A percentile compares a stretch with the other conserved stretches of the same genome.
Evolutionary conservation across 768 basidiomycete genomes (phyloP).

Genomic region (Macrolepiota dolichaula): DNA sequence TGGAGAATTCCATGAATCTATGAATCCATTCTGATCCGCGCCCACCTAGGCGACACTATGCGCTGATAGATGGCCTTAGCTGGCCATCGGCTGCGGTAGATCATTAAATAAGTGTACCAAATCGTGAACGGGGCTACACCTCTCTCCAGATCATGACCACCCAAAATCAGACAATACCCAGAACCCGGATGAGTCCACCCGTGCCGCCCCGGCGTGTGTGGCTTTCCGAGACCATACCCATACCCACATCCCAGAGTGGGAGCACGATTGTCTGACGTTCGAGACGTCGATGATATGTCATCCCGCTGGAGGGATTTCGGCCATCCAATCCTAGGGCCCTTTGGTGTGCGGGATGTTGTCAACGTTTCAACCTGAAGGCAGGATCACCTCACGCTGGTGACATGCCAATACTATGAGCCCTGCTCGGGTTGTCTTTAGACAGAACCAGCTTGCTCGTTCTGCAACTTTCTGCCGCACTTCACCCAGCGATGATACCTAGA

Average conservation of each 20-base stretch:
- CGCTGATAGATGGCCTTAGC: not conserved
- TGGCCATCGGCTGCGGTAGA: not conserved
- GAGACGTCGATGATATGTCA: not conserved
- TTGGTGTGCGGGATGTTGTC: not conserved
- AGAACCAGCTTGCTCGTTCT: not conserved
- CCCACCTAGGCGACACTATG: constrained; percentile 6
- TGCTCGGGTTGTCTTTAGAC: not conserved
- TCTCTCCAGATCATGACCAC: not conserved
- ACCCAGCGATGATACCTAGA: not conserved
- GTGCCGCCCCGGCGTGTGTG: not conserved
- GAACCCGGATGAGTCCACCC: not conserved
- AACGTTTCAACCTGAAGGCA: not conserved
- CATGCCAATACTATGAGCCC: not conserved
- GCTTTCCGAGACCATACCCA: not conserved
- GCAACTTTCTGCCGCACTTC: not conserved
- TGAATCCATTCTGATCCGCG: not conserved
- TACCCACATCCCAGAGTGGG: not conserved
- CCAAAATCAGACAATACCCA: not conserved
- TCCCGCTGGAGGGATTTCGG: not conserved
- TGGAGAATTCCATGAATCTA: not conserved
- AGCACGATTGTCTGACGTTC: not conserved
- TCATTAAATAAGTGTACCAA: not conserved
- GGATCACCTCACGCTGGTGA: not conserved
- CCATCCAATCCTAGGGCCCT: not conserved
- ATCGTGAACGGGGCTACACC: not conserved